Percentiles rank a stretch among this genome's conserved stretches.
phyloP scores from a whole-genome alignment of 805 yeast genomes.

The Saccharomycopsis babjevae region DNA sequence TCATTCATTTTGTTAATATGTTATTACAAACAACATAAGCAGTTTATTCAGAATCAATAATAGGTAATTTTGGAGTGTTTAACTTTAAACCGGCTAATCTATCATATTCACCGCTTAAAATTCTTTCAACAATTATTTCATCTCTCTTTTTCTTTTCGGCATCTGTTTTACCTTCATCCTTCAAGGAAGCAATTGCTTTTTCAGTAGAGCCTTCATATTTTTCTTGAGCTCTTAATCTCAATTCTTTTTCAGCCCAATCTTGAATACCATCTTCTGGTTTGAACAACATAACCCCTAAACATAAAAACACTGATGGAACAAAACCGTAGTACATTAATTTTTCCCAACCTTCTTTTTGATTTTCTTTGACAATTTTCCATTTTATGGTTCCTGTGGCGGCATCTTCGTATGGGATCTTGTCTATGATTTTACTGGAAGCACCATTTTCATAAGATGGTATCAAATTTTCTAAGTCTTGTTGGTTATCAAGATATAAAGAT shows the following conservation, averaged over 20 bases:
- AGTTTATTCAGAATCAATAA: slow-evolving; percentile 12
- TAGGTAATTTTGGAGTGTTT: slow-evolving; percentile 23
- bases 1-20: background rate
- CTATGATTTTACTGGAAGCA: slow-evolving; percentile 56
- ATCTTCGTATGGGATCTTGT: slow-evolving; percentile 77
- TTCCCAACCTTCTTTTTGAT: slow-evolving; percentile 82
- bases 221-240: slow-evolving; percentile 66
- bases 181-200: slow-evolving; percentile 37
- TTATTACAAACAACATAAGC: background rate
- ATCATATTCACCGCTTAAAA: slow-evolving; percentile 78
- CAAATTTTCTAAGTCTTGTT: slow-evolving; percentile 47
- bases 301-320: slow-evolving; percentile 56
- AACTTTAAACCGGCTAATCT: slow-evolving; percentile 48
- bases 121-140: slow-evolving; percentile 69
- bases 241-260: slow-evolving; percentile 80
- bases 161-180: slow-evolving; percentile 31
- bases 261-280: slow-evolving; percentile 41
- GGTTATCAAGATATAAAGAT: slow-evolving; percentile 49
- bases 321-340: slow-evolving; percentile 58
- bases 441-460: slow-evolving; percentile 35
- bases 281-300: slow-evolving; percentile 42
- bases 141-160: slow-evolving; percentile 60
- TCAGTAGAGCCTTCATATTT: slow-evolving; percentile 46
- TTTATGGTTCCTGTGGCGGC: slow-evolving; percentile 66
- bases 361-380: slow-evolving; percentile 69